These are phyloP conservation scores for Colletotrichum limetticola DNA, from an alignment of 2,329 filamentous ascomycete genomes.

Conservation along the genomic window DNA sequence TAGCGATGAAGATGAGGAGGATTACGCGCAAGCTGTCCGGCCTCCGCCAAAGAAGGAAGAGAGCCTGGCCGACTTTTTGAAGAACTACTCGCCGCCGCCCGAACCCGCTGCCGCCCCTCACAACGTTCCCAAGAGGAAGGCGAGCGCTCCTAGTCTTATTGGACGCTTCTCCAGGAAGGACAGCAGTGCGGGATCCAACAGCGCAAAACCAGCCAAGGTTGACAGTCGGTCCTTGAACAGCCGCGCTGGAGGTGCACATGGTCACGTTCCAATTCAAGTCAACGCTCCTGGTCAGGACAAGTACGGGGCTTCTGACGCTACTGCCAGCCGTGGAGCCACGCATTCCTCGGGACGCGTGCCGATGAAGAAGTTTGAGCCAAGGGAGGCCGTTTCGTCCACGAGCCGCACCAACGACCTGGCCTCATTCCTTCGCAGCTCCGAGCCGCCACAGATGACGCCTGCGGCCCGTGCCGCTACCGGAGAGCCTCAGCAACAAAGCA, in stretches of 20 bases:
- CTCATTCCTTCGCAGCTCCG: conserved; percentile 77
- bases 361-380: conserved; percentile 69
- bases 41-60: conserved; percentile 65
- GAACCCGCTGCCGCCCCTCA: conserved; percentile 53
- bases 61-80: conserved; percentile 78
- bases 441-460: conserved; percentile 58
- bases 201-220: conserved; percentile 41
- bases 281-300: conserved; percentile 60
- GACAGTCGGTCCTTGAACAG: conserved; percentile 52
- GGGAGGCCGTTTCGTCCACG: conserved; percentile 57
- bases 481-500: conserved; percentile 47
- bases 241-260: conserved; percentile 49
- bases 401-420: conserved; percentile 75
- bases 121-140: conserved; percentile 68
- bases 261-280: conserved; percentile 65
- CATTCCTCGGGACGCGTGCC: conserved; percentile 53
- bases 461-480: conserved; percentile 39
- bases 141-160: conserved; percentile 71
- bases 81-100: conserved; percentile 73
- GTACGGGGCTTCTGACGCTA: conserved; percentile 46
- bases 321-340: conserved; percentile 30
- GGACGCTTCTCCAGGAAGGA: conserved; percentile 62
- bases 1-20: conserved; percentile 74
- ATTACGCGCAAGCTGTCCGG: conserved; percentile 53
- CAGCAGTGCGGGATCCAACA: conserved; percentile 40